phyloP scores from a whole-genome alignment of 768 basidiomycete genomes.

The Sarcomyxa edulis region DNA sequence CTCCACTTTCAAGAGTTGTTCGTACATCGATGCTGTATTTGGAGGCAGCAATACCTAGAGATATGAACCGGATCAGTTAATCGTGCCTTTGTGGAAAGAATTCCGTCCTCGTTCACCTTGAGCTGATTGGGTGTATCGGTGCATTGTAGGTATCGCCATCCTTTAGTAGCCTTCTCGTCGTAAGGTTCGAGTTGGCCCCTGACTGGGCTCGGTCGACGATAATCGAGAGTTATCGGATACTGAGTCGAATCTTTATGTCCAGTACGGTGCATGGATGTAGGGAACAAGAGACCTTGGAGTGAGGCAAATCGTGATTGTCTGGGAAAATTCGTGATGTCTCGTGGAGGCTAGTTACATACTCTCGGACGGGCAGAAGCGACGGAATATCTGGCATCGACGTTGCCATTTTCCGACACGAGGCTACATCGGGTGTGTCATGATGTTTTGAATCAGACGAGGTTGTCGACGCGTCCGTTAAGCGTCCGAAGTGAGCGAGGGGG shows the following conservation, averaged over 20 bases:
- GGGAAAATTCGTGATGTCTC: too few relatives aligned
- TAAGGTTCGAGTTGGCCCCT: constrained; percentile 73
- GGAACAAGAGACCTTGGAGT: not conserved
- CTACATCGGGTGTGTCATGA: too few relatives aligned
- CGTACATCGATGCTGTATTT: constrained; percentile 59
- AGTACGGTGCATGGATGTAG: constrained; percentile 5
- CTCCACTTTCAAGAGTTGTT: constrained; percentile 61
- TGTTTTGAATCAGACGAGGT: too few relatives aligned
- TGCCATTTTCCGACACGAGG: too few relatives aligned
- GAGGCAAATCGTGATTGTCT: too few relatives aligned
- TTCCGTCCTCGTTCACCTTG: too few relatives aligned
- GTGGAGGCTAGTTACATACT: too few relatives aligned
- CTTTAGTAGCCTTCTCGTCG: constrained; percentile 46
- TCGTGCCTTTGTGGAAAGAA: constrained; percentile 1
- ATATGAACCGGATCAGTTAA: not conserved
- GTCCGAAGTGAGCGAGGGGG: too few relatives aligned
- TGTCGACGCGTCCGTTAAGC: too few relatives aligned
- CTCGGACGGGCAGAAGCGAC: too few relatives aligned
- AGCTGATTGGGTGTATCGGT: constrained; percentile 75
- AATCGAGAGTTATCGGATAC: constrained; percentile 34
- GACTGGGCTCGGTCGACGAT: constrained; percentile 59
- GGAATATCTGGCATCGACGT: too few relatives aligned
- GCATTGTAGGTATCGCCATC: constrained; percentile 70
- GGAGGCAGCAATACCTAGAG: constrained; percentile 64
- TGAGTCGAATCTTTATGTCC: not conserved